A percentile compares a stretch with the other conserved stretches of the same genome.
Conservation (phyloP, 2,329 filamentous ascomycete species). For the Xylogone sp. region DNA sequence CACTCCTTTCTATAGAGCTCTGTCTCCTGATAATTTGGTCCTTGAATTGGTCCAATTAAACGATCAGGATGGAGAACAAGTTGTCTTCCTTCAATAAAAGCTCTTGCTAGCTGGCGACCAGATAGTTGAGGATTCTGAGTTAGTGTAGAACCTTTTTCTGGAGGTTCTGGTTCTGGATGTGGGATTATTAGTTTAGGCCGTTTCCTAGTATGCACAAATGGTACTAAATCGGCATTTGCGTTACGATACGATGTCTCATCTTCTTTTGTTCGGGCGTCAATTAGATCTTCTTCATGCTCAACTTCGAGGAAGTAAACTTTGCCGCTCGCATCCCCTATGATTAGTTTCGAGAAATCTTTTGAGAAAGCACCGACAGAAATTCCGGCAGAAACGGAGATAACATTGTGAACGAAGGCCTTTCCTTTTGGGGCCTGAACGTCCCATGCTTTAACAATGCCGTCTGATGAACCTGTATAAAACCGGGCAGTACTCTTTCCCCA, state of each 20-base stretch:
- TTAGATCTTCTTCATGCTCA: slow-evolving; percentile 22
- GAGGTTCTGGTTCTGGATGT: slow-evolving; percentile 44
- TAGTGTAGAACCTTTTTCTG: slow-evolving; percentile 22
- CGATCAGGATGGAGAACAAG: slow-evolving; percentile 41
- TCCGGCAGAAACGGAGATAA: slow-evolving; percentile 52
- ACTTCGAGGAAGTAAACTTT: slow-evolving; percentile 53
- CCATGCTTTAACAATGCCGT: slow-evolving; percentile 61
- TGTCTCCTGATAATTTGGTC: slow-evolving; percentile 44
- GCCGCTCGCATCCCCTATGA: slow-evolving; percentile 59
- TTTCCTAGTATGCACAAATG: slow-evolving; percentile 28
- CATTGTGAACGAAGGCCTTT: slow-evolving; percentile 45
- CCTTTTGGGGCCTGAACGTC: slow-evolving; percentile 43
- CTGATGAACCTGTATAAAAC: slow-evolving; percentile 61
- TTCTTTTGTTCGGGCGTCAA: background rate
- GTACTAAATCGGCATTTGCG: background rate
- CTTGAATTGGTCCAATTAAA: slow-evolving; percentile 52
- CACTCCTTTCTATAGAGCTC: slow-evolving; percentile 44
- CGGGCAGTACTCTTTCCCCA: slow-evolving; percentile 56
- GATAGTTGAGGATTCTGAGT: slow-evolving; percentile 12
- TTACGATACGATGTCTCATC: background rate
- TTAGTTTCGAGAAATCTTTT: slow-evolving; percentile 48
- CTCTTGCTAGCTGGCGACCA: slow-evolving; percentile 24
- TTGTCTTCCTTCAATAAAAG: slow-evolving; percentile 36
- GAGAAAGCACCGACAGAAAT: slow-evolving; percentile 58
- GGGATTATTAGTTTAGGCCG: slow-evolving; percentile 45